A percentile compares a stretch with the other conserved stretches of the same genome.
phyloP scores from a whole-genome alignment of 2,329 filamentous ascomycete genomes.

The Nigrospora osmanthi region DNA sequence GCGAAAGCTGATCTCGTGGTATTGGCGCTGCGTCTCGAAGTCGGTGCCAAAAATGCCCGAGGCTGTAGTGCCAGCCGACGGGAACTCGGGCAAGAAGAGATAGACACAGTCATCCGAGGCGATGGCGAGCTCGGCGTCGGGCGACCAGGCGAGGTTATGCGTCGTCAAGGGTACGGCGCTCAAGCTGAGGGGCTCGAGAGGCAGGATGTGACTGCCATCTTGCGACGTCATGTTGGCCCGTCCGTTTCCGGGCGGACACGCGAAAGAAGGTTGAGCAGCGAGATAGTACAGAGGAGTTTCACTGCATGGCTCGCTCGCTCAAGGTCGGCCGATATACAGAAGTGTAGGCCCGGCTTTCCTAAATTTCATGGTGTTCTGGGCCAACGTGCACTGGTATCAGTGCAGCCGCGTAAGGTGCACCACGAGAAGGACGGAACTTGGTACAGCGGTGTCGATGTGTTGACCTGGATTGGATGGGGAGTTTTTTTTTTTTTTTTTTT shows the following conservation, averaged over 20 bases:
- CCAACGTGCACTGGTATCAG: too few species aligned
- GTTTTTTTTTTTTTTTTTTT: too few species aligned
- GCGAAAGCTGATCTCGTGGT: conserved; percentile 20
- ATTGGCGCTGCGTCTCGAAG: conserved; percentile 17
- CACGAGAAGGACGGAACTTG: too few species aligned
- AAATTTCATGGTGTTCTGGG: too few species aligned
- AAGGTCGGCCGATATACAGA: too few species aligned
- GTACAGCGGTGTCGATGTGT: too few species aligned
- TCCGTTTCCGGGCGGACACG: neutral
- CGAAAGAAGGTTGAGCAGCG: too few species aligned
- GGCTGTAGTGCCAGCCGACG: conserved; percentile 9
- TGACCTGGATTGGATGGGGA: too few species aligned
- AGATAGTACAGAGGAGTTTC: too few species aligned
- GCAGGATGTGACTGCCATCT: conserved; percentile 27
- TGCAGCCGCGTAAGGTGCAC: too few species aligned
- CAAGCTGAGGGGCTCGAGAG: conserved; percentile 37
- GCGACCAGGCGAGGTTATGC: conserved; percentile 43
- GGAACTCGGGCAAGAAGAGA: conserved; percentile 41
- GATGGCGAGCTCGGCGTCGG: conserved; percentile 49
- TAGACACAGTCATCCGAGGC: conserved; percentile 48
- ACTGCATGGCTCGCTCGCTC: neutral
- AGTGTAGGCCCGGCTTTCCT: too few species aligned
- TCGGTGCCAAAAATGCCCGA: conserved; percentile 3
- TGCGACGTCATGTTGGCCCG: conserved; percentile 8
- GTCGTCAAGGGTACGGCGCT: conserved; percentile 34